Percentiles rank a stretch among this genome's conserved stretches.
Evolutionary conservation across 139 green algal genomes (phyloP).

Genomic region (Asterochloris erici): DNA sequence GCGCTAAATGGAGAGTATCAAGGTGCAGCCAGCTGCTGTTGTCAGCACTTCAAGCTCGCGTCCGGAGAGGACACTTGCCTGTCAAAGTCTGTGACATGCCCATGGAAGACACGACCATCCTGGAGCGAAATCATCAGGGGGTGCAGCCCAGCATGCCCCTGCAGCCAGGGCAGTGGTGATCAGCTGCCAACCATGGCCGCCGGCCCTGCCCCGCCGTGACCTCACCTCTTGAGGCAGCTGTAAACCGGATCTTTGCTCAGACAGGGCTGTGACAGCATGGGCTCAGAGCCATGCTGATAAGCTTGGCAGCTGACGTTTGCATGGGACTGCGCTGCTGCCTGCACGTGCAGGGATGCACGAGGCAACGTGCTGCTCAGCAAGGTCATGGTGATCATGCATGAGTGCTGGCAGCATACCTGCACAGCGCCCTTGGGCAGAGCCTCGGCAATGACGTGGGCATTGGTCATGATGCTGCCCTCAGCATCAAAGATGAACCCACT

Average conservation of each 20-base stretch:
- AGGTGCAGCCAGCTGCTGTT: too few relatives aligned
- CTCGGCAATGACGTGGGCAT: constrained; percentile 75
- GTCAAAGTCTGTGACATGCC: constrained; percentile 52
- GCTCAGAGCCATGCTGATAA: too few relatives aligned
- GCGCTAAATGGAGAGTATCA: too few relatives aligned
- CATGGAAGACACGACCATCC: constrained; percentile 75
- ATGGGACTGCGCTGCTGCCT: too few relatives aligned
- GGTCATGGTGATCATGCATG: background rate
- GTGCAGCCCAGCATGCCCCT: background rate
- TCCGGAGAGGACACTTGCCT: constrained; percentile 8
- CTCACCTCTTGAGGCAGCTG: background rate
- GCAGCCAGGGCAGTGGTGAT: background rate
- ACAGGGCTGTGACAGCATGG: too few relatives aligned
- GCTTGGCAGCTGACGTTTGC: too few relatives aligned
- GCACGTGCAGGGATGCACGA: too few relatives aligned
- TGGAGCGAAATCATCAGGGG: constrained; percentile 60
- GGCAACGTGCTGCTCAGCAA: too few relatives aligned
- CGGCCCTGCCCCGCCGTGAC: background rate
- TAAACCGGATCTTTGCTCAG: too few relatives aligned
- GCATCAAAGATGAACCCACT: constrained; percentile 62
- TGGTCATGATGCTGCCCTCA: constrained; percentile 71
- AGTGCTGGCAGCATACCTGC: background rate
- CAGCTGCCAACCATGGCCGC: too few relatives aligned
- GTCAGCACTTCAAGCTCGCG: too few relatives aligned
- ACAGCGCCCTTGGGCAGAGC: constrained; percentile 19